Conservation (phyloP, 2,329 filamentous ascomycete species). For the Neopestalotiopsis clavispora region DNA sequence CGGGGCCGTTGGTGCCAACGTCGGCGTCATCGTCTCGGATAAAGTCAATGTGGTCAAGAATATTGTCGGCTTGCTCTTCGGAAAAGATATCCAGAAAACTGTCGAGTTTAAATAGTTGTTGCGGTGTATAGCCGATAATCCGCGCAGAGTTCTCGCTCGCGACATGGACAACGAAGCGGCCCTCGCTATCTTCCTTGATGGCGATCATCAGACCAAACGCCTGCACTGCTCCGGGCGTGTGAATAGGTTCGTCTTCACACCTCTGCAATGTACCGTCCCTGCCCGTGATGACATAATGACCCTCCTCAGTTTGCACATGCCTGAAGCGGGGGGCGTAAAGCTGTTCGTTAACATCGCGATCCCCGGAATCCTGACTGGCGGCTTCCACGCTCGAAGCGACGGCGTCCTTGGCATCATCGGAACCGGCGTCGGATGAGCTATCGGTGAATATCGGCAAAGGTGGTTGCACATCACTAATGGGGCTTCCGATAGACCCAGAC, state of each 20-base stretch:
- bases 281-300: conserved; percentile 83
- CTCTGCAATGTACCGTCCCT: conserved; percentile 74
- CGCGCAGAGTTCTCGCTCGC: conserved; percentile 81
- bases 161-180: conserved; percentile 71
- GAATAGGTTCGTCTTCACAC: conserved; percentile 91
- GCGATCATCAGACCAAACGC: conserved; percentile 79
- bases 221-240: conserved; percentile 82
- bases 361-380: conserved; percentile 20
- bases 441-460: conserved; percentile 29
- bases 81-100: conserved; percentile 85
- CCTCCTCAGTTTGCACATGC: conserved; percentile 76
- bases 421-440: conserved; percentile 26
- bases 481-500: conserved; percentile 22
- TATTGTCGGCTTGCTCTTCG: conserved; percentile 82
- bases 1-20: conserved; percentile 75
- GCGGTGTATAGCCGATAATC: conserved; percentile 78
- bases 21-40: conserved; percentile 83
- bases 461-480: conserved; percentile 19
- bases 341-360: conserved; percentile 37
- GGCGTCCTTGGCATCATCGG: conserved; percentile 26
- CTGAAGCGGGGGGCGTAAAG: conserved; percentile 77
- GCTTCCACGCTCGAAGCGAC: conserved; percentile 21
- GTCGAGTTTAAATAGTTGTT: conserved; percentile 73
- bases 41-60: conserved; percentile 87
- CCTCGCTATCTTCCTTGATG: conserved; percentile 71